Evolutionary conservation across 2,329 filamentous ascomycete genomes (phyloP).

Genomic region (Setomelanomma holmii): DNA sequence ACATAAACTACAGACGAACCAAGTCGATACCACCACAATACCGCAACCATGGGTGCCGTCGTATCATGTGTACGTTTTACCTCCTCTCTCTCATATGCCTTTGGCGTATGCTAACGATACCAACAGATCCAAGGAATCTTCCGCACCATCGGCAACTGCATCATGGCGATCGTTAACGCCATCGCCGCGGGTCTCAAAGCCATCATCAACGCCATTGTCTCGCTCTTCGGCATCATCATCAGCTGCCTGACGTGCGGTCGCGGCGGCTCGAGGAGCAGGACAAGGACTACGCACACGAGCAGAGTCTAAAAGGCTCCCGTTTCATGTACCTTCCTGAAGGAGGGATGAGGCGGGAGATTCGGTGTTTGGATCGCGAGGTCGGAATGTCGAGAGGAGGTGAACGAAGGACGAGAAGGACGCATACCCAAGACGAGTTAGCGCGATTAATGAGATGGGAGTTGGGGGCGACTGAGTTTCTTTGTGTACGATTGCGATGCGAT

Average conservation of each 20-base stretch:
- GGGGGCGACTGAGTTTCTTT: not conserved
- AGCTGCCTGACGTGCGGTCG: conserved; percentile 58
- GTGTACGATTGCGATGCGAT: not conserved
- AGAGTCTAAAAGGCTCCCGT: conserved; percentile 44
- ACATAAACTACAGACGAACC: not conserved
- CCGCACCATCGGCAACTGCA: conserved; percentile 55
- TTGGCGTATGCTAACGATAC: conserved; percentile 25
- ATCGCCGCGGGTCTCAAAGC: conserved; percentile 55
- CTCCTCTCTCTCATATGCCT: not conserved
- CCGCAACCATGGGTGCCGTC: conserved; percentile 76
- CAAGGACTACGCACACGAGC: conserved; percentile 46
- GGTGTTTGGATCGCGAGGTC: conserved; percentile 5
- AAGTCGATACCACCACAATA: conserved; percentile 22
- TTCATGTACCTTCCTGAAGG: not conserved
- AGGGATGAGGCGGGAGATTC: not conserved
- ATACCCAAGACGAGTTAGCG: not conserved
- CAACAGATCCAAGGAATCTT: conserved; percentile 52
- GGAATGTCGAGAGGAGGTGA: conserved; percentile 17
- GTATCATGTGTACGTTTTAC: conserved; percentile 76
- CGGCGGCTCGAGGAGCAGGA: conserved; percentile 48
- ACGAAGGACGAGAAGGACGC: not conserved
- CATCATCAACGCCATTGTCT: conserved; percentile 58
- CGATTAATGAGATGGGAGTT: not conserved
- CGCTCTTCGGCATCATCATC: conserved; percentile 58
- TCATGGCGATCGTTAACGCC: conserved; percentile 57